These are phyloP conservation scores for Claviceps fusiformis DNA, from an alignment of 2,329 filamentous ascomycete species.

Conservation along the genomic window DNA sequence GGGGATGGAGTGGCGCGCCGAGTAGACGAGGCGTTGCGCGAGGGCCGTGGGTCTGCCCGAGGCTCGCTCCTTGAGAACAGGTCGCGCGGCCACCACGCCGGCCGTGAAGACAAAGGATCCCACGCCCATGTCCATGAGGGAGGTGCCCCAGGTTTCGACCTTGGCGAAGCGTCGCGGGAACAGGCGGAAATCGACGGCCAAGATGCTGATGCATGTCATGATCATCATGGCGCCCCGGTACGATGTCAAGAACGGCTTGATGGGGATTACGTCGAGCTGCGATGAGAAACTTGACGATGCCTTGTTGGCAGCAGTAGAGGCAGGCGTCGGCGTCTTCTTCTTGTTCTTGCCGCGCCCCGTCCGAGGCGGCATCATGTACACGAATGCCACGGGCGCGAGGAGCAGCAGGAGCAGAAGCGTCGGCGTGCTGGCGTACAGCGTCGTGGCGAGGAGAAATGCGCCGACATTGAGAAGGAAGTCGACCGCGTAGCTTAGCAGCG, in stretches of 20 bases:
- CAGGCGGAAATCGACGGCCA: slow-evolving; percentile 90
- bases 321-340: neutral
- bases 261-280: slow-evolving; percentile 41
- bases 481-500: slow-evolving; percentile 49
- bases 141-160: slow-evolving; percentile 98
- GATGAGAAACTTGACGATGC: neutral
- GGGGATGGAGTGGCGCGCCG: slow-evolving; percentile 70
- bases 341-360: slow-evolving; percentile 18
- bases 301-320: neutral
- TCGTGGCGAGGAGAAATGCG: slow-evolving; percentile 71
- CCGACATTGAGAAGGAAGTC: slow-evolving; percentile 84
- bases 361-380: slow-evolving; percentile 40
- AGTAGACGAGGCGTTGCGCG: slow-evolving; percentile 44
- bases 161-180: slow-evolving; percentile 95
- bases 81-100: slow-evolving; percentile 77
- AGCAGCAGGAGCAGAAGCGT: slow-evolving; percentile 64
- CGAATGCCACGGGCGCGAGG: slow-evolving; percentile 52
- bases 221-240: slow-evolving; percentile 90
- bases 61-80: slow-evolving; percentile 57
- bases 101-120: slow-evolving; percentile 95
- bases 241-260: slow-evolving; percentile 83
- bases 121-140: slow-evolving; percentile 96
- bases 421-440: slow-evolving; percentile 65
- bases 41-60: slow-evolving; percentile 36
- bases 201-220: slow-evolving; percentile 75